Evolutionary conservation across 163 green algal genomes (phyloP), one percentile per base, ranked within the genome.

Genomic region (Smithsoniella earleae): DNA sequence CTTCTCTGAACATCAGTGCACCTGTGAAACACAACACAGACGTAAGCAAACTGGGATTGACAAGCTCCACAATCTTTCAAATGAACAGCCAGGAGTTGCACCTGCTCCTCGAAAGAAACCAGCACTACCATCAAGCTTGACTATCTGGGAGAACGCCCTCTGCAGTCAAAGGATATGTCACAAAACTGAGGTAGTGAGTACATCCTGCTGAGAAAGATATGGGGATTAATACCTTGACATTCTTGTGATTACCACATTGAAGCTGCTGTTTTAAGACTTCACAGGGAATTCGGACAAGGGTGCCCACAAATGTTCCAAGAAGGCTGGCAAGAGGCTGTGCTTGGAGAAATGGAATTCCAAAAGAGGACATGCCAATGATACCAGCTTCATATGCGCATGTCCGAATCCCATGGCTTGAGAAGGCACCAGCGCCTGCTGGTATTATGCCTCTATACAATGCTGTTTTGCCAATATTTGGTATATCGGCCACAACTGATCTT

Each of bases 221-320:
- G n/a, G 40, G 40, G 13, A 49, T 10, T 18, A 30, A 1, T 31
- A 69, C 58, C 58, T 34, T 5, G 0, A 69, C 78, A 77, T 85
- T 84, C 22, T 40, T 31, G 62, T 89, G 82, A 45, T 74, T 66
- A 3, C 83, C 85, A 18, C 82, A 77, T 77, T 91, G 84, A 37
- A 90, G 78, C 58, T 82, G 76, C 76, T 91, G 86, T 78, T 92
- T 92, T 1, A 92, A 74, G 2, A 92, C 85, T 73, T 92, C 86
- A 75, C 80, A 86, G 5, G 86, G 86, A 58, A 92, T 90, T 52
- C 85, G 74, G 3, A 88, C 63, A 8, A 69, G 72, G 0, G 84
- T 88, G 22, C 85, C 86, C 22, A 89, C 44, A 8, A 89, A 36
- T 2, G 85, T 88, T 33, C 83, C 86, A 44, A 86, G 74, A 2